Evolutionary conservation across 768 basidiomycete species (phyloP).

Genomic region (Tricholoma terreum): DNA sequence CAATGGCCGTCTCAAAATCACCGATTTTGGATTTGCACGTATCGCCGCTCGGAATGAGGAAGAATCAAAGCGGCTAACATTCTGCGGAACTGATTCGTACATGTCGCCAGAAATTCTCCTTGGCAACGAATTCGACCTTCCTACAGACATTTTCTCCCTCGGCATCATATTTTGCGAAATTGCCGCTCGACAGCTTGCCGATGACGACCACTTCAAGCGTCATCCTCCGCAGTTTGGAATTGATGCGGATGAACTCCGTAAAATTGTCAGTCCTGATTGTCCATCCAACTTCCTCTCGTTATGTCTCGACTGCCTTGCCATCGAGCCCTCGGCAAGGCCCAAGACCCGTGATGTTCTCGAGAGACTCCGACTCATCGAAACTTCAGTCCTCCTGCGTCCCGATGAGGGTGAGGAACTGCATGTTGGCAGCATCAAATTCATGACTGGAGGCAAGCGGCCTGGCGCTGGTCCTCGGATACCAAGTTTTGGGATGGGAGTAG

Average conservation of each 20-base stretch:
- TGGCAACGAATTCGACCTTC: slow-evolving; percentile 88
- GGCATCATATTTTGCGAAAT: slow-evolving; percentile 95
- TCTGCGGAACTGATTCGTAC: slow-evolving; percentile 89
- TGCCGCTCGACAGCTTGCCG: slow-evolving; percentile 77
- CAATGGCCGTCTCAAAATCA: slow-evolving; percentile 94
- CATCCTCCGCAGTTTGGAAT: slow-evolving; percentile 76
- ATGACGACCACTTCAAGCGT: slow-evolving; percentile 76
- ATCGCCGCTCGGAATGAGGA: slow-evolving; percentile 92
- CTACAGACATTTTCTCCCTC: slow-evolving; percentile 93
- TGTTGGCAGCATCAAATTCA: slow-evolving; percentile 82
- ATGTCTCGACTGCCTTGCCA: slow-evolving; percentile 71
- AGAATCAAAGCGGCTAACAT: slow-evolving; percentile 81
- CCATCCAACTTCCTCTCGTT: slow-evolving; percentile 77
- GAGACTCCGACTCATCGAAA: slow-evolving; percentile 75
- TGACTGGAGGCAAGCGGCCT: slow-evolving; percentile 64
- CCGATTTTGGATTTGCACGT: slow-evolving; percentile 97
- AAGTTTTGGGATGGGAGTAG: slow-evolving; percentile 77
- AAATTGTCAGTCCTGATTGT: slow-evolving; percentile 67
- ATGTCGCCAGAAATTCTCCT: slow-evolving; percentile 97
- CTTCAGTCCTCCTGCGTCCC: slow-evolving; percentile 70
- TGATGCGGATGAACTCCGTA: slow-evolving; percentile 68
- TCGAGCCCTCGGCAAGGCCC: slow-evolving; percentile 67
- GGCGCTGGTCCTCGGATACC: slow-evolving; percentile 71
- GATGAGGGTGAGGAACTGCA: slow-evolving; percentile 67
- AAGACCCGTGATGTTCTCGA: slow-evolving; percentile 77